Percentiles rank a stretch among this genome's conserved stretches.
phyloP scores from a whole-genome alignment of 331 rosid genomes.

The Malus hybrid region DNA sequence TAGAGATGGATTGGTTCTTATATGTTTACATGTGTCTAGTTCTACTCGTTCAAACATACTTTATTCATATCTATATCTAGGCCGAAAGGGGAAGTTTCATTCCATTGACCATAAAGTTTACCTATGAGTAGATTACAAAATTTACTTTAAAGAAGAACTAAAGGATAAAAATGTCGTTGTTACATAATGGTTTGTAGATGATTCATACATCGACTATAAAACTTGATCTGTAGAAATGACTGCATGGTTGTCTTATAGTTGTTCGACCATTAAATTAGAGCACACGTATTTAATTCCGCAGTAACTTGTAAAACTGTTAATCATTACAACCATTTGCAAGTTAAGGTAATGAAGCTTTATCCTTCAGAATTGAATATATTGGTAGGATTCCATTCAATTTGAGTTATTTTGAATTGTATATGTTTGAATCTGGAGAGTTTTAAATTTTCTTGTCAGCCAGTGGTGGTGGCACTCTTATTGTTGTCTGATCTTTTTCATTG shows the following conservation, averaged over 20 bases:
- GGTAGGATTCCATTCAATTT: not conserved
- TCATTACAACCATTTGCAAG: not conserved
- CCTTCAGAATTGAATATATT: not conserved
- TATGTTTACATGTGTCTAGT: not conserved
- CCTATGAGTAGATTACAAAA: not conserved
- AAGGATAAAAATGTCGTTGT: not conserved
- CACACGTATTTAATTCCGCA: not conserved
- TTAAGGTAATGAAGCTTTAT: not conserved
- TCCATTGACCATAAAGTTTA: not conserved
- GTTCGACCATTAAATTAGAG: not conserved
- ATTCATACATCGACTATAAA: not conserved
- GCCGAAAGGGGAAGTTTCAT: too few species aligned
- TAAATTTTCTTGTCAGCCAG: too few species aligned
- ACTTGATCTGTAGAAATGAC: not conserved
- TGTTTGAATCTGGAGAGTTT: not conserved
- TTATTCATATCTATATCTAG: not conserved
- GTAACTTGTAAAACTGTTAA: not conserved
- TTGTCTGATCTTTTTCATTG: not conserved
- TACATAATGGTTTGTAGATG: not conserved
- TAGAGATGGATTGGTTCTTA: not conserved
- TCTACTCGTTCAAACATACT: not conserved
- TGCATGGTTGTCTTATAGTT: not conserved
- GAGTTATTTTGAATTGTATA: not conserved
- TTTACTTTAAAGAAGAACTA: not conserved
- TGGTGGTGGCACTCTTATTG: not conserved